Evolutionary conservation across 495 filamentous ascomycete genomes (phyloP).

Genomic region (Schizothecium vesticola): DNA sequence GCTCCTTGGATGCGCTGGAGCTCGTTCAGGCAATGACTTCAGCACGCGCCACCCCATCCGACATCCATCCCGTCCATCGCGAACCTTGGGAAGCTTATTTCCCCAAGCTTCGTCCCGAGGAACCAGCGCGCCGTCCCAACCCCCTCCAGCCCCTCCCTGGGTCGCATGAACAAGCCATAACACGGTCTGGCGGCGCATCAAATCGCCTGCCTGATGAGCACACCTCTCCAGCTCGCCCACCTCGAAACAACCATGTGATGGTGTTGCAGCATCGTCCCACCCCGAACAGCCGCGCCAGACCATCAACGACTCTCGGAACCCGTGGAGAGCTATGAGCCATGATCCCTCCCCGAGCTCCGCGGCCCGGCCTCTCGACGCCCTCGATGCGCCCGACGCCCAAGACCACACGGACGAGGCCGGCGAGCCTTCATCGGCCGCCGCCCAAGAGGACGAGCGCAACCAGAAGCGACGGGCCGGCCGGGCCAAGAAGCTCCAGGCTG

Average conservation of each 20-base stretch:
- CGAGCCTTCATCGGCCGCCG: constrained; percentile 13
- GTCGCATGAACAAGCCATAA: neutral
- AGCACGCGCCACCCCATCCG: neutral
- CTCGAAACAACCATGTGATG: constrained; percentile 11
- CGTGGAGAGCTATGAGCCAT: constrained; percentile 60
- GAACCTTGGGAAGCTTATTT: neutral
- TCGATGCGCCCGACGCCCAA: constrained; percentile 19
- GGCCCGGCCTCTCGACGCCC: constrained; percentile 34
- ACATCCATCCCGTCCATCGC: neutral
- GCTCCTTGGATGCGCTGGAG: neutral
- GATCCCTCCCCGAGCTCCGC: constrained; percentile 54
- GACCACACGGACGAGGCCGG: constrained; percentile 21
- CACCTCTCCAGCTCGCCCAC: neutral
- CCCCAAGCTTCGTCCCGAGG: neutral
- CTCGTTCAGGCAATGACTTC: neutral
- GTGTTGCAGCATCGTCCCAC: neutral
- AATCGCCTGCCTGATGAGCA: neutral
- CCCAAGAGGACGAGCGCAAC: constrained; percentile 8
- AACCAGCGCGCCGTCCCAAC: neutral
- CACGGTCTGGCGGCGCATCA: neutral
- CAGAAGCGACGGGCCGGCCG: constrained; percentile 36
- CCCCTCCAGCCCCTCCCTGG: neutral
- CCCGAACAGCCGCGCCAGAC: constrained; percentile 5
- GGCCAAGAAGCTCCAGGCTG: constrained; percentile 56
- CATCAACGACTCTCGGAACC: constrained; percentile 6